Base-by-base conservation (phyloP, 208 protist genomes). In the Novymonas esmeraldas region DNA sequence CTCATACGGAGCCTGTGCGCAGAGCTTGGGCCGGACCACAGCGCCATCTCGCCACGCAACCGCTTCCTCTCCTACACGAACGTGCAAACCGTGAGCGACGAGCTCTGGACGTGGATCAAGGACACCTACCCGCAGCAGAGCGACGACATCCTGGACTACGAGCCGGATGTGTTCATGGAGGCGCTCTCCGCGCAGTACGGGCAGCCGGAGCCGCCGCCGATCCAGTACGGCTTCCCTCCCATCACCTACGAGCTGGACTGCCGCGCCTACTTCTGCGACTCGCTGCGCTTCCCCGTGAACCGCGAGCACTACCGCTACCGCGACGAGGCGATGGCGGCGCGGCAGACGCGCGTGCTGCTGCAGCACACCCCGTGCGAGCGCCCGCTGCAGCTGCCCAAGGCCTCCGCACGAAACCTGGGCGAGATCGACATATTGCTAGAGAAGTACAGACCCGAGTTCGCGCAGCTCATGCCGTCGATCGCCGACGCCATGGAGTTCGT, bases 361-460 rank as follows among this genome's bases (percentile, higher is more conserved):
- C 78, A 78, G 38, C 54, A 82, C 46, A 89, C 89, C 14, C 89
- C 89, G 7, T 73, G 73, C 38, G 89, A 94, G 57, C 89, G 85
- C 1, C 84, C 83, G n/a, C 71, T 92, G 56, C 64, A 70, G 28
- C 46, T 64, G 13, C 46, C 51, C 6, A 61, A 46, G 3, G 51
- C 66, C 41, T 60, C 41, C 22, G 50, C 48, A 14, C 62, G 63
- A 18, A 58, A 54, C 28, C 22, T 73, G 33, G 56, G 71, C 22
- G 91, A 96, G 64, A 87, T 96, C 49, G 91, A 96, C 50, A 79
- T 92, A 44, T 64, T 96, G 11, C 76, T 83, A 14, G 68, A 89
- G 29, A 96, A 96, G 73, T 90, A 96, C 75, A 76, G 84, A 22
- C 76, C 82, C 9, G 84, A 96, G 78, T 95, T 94, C 60, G 52